phyloP scores from a whole-genome alignment of 2,329 filamentous ascomycete species.

The Neurospora sp. region DNA sequence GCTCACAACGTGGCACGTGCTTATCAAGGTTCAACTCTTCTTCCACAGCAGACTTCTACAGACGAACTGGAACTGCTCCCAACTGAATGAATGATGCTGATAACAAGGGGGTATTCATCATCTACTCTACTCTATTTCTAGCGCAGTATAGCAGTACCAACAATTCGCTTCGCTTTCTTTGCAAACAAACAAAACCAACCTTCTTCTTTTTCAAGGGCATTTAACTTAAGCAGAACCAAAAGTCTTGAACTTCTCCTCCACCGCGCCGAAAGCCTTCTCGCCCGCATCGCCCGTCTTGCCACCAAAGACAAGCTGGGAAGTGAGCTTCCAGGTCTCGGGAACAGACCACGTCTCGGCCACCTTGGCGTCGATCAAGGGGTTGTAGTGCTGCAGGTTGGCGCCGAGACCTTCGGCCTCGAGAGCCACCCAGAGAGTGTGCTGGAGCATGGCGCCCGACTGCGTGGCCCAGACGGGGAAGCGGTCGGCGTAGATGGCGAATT shows the following conservation, averaged over 20 bases:
- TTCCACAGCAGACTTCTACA: background rate
- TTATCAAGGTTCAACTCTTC: background rate
- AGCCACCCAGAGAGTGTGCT: conserved; percentile 71
- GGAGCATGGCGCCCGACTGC: conserved; percentile 73
- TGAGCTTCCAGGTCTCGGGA: conserved; percentile 63
- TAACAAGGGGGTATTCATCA: background rate
- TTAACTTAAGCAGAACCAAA: conserved; percentile 36
- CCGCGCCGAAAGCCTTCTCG: conserved; percentile 53
- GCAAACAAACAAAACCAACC: background rate
- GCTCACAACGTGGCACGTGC: background rate
- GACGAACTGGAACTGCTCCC: background rate
- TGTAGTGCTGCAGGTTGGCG: conserved; percentile 89
- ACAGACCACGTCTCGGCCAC: conserved; percentile 60
- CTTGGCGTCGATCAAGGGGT: conserved; percentile 69
- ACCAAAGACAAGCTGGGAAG: conserved; percentile 80
- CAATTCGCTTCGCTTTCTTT: background rate
- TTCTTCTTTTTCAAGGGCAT: background rate
- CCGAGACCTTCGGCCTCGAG: conserved; percentile 77
- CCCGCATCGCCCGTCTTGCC: conserved; percentile 44
- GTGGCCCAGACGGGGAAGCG: conserved; percentile 63
- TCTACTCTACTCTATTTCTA: background rate
- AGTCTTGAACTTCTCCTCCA: conserved; percentile 59
- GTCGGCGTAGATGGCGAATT: conserved; percentile 65
- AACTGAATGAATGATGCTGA: background rate
- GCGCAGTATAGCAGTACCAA: background rate